phyloP scores from a whole-genome alignment of 257 asterid species.

The Rauvolfia tetraphylla region DNA sequence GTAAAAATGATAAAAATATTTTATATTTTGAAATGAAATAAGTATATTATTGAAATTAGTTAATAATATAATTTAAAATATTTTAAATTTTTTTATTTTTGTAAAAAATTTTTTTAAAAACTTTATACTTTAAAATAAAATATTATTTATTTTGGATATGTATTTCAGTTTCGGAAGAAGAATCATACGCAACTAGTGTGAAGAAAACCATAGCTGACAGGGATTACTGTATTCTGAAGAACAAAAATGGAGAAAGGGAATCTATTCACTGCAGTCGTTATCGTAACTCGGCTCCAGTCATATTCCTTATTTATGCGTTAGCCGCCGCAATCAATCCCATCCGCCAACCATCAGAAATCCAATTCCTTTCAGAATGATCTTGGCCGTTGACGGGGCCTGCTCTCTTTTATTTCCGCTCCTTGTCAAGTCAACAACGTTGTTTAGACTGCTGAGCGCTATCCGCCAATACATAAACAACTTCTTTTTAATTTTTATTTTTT shows the following conservation, averaged over 20 bases:
- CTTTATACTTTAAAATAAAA: too few species aligned
- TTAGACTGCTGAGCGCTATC: conserved; percentile 18
- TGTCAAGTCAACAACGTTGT: conserved; percentile 40
- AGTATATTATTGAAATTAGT: too few species aligned
- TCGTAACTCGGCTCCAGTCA: background rate
- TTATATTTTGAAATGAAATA: too few species aligned
- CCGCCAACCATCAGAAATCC: conserved; percentile 5
- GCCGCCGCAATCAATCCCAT: conserved; percentile 12
- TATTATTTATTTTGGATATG: too few species aligned
- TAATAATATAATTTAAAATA: too few species aligned
- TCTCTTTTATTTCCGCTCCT: background rate
- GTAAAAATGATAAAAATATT: too few species aligned
- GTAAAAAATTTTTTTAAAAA: too few species aligned
- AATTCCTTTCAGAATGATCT: conserved; percentile 7
- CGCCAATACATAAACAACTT: conserved; percentile 23
- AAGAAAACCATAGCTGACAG: too few species aligned
- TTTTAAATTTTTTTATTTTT: too few species aligned
- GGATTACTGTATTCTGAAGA: too few species aligned
- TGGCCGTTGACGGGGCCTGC: conserved; percentile 19
- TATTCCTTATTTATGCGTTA: background rate
- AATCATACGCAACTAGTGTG: too few species aligned
- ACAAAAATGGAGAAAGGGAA: background rate
- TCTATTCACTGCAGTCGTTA: background rate
- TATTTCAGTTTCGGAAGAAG: too few species aligned
- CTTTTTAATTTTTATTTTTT: conserved; percentile 10